These are phyloP conservation scores for Yamadazyma kanchanaburiensis DNA, from an alignment of 1,139 yeast species.

Conservation along the genomic window DNA sequence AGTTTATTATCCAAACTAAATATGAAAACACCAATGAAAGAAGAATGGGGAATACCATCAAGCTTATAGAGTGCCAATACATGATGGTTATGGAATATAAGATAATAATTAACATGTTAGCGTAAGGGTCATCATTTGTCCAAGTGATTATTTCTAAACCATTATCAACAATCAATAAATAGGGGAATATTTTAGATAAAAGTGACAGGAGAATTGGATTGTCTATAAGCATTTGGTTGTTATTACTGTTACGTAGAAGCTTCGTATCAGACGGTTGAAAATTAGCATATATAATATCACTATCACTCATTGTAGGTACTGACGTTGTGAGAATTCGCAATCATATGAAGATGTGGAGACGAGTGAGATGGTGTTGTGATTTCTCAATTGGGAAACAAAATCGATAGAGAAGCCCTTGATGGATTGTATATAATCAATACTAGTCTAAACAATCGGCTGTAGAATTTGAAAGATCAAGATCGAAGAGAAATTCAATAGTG, in stretches of 20 bases:
- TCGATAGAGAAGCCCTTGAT: too few relatives aligned
- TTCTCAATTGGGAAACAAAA: too few relatives aligned
- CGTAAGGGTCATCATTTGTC: conserved; percentile 53
- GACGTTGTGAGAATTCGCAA: conserved; percentile 8
- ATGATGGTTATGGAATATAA: conserved; percentile 37
- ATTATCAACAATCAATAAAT: conserved; percentile 42
- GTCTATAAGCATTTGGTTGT: conserved; percentile 28
- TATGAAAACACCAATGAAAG: conserved; percentile 34
- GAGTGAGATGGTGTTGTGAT: too few relatives aligned
- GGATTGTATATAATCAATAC: too few relatives aligned
- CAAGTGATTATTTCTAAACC: conserved; percentile 48
- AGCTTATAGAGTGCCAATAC: conserved; percentile 41
- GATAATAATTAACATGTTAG: conserved; percentile 43
- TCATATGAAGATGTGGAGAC: conserved; percentile 10
- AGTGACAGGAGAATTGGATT: conserved; percentile 47
- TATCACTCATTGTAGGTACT: conserved; percentile 5
- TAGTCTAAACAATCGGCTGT: too few relatives aligned
- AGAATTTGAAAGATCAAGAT: too few relatives aligned
- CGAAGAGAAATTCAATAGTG: too few relatives aligned
- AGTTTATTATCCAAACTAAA: conserved; percentile 44
- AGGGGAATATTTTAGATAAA: conserved; percentile 47
- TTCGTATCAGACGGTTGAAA: conserved; percentile 15
- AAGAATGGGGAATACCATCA: conserved; percentile 37
- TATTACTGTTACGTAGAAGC: conserved; percentile 10
- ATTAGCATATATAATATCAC: conserved; percentile 13